A percentile compares a stretch with the other conserved stretches of the same genome.
These are phyloP conservation scores for Phytophthora melonis DNA, from an alignment of 352 stramenopile species.

Conservation along the genomic window DNA sequence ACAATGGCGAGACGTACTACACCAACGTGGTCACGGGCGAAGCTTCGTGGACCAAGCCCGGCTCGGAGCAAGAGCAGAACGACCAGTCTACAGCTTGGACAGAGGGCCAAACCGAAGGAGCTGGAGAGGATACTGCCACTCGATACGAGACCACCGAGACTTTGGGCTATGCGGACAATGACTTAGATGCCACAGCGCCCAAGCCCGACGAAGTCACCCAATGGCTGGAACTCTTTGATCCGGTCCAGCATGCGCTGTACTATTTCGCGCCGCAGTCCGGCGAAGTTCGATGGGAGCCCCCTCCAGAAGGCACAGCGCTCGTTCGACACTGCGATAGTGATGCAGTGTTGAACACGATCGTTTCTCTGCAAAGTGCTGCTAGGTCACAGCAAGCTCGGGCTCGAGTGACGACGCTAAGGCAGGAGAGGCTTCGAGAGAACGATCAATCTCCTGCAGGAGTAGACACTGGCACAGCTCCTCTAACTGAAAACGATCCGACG, in stretches of 20 bases:
- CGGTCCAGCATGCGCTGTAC: slow-evolving; percentile 51
- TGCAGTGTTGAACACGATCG: slow-evolving; percentile 48
- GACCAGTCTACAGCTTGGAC: slow-evolving; percentile 7
- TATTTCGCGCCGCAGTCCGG: slow-evolving; percentile 57
- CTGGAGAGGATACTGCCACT: not conserved
- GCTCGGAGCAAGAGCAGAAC: slow-evolving; percentile 12
- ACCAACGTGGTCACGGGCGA: slow-evolving; percentile 52
- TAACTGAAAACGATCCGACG: not conserved
- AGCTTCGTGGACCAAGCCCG: slow-evolving; percentile 53
- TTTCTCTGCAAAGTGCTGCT: slow-evolving; percentile 60
- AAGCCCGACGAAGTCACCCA: slow-evolving; percentile 20
- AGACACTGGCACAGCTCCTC: not conserved
- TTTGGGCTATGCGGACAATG: slow-evolving; percentile 35
- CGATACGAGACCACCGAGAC: slow-evolving; percentile 40
- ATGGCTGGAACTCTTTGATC: slow-evolving; percentile 70
- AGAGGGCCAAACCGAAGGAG: not conserved
- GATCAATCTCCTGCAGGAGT: not conserved
- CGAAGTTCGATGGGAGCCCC: slow-evolving; percentile 55
- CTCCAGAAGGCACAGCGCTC: slow-evolving; percentile 23
- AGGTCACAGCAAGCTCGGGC: slow-evolving; percentile 56
- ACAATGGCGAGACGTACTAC: slow-evolving; percentile 57
- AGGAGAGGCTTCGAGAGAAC: slow-evolving; percentile 15
- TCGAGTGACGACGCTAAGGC: slow-evolving; percentile 48
- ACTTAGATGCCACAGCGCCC: not conserved
- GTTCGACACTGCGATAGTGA: slow-evolving; percentile 52